Base-by-base conservation (phyloP, 1,284 basidiomycete genomes). In the Moesziomyces globuligerus region DNA sequence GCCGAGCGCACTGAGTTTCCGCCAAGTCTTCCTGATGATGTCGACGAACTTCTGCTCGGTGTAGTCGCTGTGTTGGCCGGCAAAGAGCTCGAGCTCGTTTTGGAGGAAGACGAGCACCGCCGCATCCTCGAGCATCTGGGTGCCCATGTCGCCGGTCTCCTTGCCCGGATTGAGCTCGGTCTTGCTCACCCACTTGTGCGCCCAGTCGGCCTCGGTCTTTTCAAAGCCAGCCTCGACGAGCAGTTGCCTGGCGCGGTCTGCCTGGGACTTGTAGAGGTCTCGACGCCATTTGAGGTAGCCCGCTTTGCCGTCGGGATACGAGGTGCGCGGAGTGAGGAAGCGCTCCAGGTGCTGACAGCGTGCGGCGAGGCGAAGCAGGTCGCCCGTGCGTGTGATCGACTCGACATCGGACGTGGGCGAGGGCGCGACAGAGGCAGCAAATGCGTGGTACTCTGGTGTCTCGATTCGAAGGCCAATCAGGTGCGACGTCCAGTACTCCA, bases 341-440 rank as follows among this genome's bases (percentile, higher is more conserved):
- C 80, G 68, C 42, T 78, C 78, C 29, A 81, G 68, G 48, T 81
- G 80, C 48, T 81, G 80, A 41, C 77, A 81, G 7, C 80, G 55
- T 15, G 80, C 75, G 2, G 75, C 80, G n/a, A 81, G 58, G 7
- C 62, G 56, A 18, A 81, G 50, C 11, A 77, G 61, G 13, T 74
- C 69, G 36, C 28, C 18, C 1, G 62, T 67, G 3, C 45, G 45
- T 1, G 50, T 41, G 47, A 64, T 38, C 7, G 48, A 47, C 13
- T 53, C 42, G 18, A 50, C 60, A 15, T 64, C 60, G 4, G 70
- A 64, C 0, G 56, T 54, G 20, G 43, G 6, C 3, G 64, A 72
- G 0, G 62, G 62, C 2, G 49, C 62, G 11, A 68, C 61, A 4
- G 5, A 3, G 3, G 64, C 17, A 7, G 55, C 49, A n/a, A 71